phyloP scores from a whole-genome alignment of 306 rosid genomes.

The Spatholobus suberectus region DNA sequence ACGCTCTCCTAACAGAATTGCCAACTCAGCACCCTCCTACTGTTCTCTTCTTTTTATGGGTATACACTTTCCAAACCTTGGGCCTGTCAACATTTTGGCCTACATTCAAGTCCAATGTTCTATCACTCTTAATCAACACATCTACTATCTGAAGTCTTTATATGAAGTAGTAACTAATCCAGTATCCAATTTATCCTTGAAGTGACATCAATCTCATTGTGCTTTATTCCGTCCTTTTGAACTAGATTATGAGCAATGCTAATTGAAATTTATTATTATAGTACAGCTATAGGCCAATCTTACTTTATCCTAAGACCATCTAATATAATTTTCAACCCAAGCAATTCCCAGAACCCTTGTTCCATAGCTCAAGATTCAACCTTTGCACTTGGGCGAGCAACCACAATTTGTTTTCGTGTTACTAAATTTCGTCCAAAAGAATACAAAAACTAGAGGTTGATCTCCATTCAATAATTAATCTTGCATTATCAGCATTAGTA shows the following conservation, averaged over 20 bases:
- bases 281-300: not conserved
- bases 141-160: not conserved
- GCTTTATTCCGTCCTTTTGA: not conserved
- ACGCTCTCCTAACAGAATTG: too few species aligned
- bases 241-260: not conserved
- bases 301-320: not conserved
- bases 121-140: not conserved
- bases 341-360: not conserved
- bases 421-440: not conserved
- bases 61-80: too few species aligned
- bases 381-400: not conserved
- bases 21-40: too few species aligned
- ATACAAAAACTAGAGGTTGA: not conserved
- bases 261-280: not conserved
- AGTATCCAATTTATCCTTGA: constrained; percentile 2
- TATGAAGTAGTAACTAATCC: not conserved
- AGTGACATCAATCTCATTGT: not conserved
- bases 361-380: not conserved
- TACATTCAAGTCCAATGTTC: too few species aligned
- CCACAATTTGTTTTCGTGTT: not conserved
- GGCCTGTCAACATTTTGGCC: too few species aligned
- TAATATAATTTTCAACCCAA: not conserved
- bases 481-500: not conserved
- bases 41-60: too few species aligned
- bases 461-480: not conserved